A percentile compares a stretch with the other conserved stretches of the same genome.
phyloP scores from a whole-genome alignment of 768 basidiomycete species.

The Mycena venus region DNA sequence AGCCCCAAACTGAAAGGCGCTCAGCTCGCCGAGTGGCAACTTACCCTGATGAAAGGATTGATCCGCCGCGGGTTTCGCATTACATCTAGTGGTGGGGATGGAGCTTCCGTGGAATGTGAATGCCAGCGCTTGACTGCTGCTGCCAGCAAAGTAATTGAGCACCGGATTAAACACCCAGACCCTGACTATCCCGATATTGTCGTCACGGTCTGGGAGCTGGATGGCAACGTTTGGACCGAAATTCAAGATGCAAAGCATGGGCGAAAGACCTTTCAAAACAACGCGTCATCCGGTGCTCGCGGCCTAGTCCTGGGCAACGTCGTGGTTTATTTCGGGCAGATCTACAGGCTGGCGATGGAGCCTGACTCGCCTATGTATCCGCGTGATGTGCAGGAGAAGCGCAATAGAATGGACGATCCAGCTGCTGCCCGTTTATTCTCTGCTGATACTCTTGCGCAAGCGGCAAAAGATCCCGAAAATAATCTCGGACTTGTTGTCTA shows the following conservation, averaged over 20 bases:
- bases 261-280: neutral
- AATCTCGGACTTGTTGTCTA: slow-evolving; percentile 33
- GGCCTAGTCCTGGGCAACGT: neutral
- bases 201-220: neutral
- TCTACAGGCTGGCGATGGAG: neutral
- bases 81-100: neutral
- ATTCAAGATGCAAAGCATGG: slow-evolving; percentile 8
- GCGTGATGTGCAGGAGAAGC: neutral
- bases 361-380: neutral
- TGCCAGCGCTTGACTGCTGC: neutral
- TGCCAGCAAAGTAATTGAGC: neutral
- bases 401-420: slow-evolving; percentile 45
- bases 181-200: neutral
- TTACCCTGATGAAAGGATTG: neutral
- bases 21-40: neutral
- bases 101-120: slow-evolving; percentile 6
- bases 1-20: neutral
- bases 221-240: slow-evolving; percentile 1
- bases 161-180: neutral
- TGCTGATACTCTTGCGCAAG: slow-evolving; percentile 33
- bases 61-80: slow-evolving; percentile 2
- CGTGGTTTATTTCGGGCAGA: neutral
- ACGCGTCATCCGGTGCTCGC: neutral
- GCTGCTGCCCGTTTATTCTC: slow-evolving; percentile 46
- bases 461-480: slow-evolving; percentile 19